Percentiles rank a stretch among this genome's conserved stretches.
Evolutionary conservation across 108 stramenopile species (phyloP).

Genomic region (Fragilaria radians): DNA sequence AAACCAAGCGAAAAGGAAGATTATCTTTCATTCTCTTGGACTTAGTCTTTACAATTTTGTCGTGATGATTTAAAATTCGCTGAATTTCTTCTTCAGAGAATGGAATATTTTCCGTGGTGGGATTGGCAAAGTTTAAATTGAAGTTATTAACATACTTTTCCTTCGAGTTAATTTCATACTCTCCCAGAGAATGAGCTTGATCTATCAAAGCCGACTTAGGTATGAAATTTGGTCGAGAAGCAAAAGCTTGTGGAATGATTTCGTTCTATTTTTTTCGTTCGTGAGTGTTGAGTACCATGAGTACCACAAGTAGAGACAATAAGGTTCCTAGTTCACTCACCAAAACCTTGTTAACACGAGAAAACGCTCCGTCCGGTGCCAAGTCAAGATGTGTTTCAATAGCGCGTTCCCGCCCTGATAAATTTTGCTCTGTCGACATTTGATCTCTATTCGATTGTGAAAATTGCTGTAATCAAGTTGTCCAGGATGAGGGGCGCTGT

Average conservation of each 20-base stretch:
- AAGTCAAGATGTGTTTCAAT: slow-evolving; percentile 79
- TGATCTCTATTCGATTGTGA: no score
- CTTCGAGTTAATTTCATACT: slow-evolving; percentile 39
- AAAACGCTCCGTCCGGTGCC: slow-evolving; percentile 61
- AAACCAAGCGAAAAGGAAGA: slow-evolving; percentile 47
- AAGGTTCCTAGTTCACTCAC: slow-evolving; percentile 31
- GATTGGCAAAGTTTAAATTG: slow-evolving; percentile 5
- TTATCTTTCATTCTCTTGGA: background rate
- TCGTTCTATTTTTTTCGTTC: slow-evolving; percentile 36
- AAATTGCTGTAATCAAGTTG: no score
- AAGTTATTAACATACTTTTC: slow-evolving; percentile 28
- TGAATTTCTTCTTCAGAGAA: slow-evolving; percentile 2
- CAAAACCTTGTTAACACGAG: slow-evolving; percentile 57
- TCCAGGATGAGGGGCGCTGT: no score
- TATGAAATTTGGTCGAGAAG: slow-evolving; percentile 48
- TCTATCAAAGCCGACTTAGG: slow-evolving; percentile 58
- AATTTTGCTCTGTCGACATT: slow-evolving; percentile 10
- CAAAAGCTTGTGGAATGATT: slow-evolving; percentile 37
- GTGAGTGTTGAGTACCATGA: background rate
- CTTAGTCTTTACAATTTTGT: slow-evolving; percentile 43
- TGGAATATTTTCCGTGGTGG: background rate
- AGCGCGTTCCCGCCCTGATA: slow-evolving; percentile 54
- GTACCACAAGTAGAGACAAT: background rate
- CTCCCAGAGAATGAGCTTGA: slow-evolving; percentile 42
- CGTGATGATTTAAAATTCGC: slow-evolving; percentile 50